Percentiles rank a stretch among this genome's conserved stretches.
These are phyloP conservation scores for Lactarius deliciosus DNA, from an alignment of 768 basidiomycete species.

Conservation along the genomic window DNA sequence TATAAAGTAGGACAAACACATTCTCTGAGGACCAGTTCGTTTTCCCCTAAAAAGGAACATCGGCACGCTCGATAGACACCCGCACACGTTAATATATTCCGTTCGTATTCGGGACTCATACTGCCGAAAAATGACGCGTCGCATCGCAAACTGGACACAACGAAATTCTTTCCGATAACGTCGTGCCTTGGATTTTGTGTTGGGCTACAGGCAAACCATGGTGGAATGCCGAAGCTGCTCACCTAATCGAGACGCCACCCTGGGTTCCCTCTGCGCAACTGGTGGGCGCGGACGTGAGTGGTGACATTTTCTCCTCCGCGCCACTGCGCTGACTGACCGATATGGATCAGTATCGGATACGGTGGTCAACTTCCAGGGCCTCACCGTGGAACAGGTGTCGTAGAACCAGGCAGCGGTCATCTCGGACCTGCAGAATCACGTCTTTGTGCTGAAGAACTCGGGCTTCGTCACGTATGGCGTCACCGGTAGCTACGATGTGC, in stretches of 20 bases:
- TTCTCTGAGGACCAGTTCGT: no score
- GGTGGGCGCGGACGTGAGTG: conserved; percentile 74
- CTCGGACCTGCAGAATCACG: conserved; percentile 73
- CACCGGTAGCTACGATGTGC: conserved; percentile 70
- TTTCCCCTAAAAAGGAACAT: no score
- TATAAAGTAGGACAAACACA: no score
- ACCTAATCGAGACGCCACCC: conserved; percentile 78
- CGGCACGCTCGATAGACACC: conserved; percentile 53
- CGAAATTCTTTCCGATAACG: conserved; percentile 47
- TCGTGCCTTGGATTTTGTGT: conserved; percentile 25
- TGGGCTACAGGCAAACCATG: conserved; percentile 42
- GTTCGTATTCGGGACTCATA: no score
- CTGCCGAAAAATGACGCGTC: no score
- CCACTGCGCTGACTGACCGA: no score
- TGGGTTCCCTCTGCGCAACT: conserved; percentile 69
- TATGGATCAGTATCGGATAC: conserved; percentile 53
- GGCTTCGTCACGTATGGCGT: conserved; percentile 78
- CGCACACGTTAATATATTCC: conserved; percentile 45
- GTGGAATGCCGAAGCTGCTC: conserved; percentile 76
- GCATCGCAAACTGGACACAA: conserved; percentile 15
- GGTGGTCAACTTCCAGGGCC: conserved; percentile 72
- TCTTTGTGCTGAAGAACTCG: conserved; percentile 77
- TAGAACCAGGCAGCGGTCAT: conserved; percentile 82
- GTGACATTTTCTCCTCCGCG: no score
- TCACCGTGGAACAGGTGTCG: conserved; percentile 83